Evolutionary conservation across 2,329 filamentous ascomycete genomes (phyloP).

Genomic region (Phialophora verrucosa): DNA sequence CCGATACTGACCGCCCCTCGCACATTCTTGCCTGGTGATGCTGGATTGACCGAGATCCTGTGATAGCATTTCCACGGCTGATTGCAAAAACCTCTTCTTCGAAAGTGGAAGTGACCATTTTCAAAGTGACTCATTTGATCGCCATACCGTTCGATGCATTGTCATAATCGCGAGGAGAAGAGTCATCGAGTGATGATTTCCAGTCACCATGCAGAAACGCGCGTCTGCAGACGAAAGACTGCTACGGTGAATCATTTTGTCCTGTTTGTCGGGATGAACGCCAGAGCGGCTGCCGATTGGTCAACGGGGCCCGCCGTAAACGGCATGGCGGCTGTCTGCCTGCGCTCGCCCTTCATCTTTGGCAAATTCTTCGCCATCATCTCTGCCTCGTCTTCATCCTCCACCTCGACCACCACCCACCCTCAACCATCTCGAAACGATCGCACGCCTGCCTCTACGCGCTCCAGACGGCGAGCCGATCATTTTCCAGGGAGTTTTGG

Average conservation of each 20-base stretch:
- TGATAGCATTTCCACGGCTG: background rate
- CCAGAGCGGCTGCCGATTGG: background rate
- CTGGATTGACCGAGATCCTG: background rate
- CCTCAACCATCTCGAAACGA: conserved; percentile 35
- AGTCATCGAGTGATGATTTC: background rate
- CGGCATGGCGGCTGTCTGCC: conserved; percentile 10
- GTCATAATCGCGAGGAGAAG: background rate
- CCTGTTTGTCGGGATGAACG: background rate
- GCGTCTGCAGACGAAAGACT: background rate
- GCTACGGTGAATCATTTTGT: background rate
- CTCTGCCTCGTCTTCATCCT: conserved; percentile 28
- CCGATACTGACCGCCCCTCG: background rate
- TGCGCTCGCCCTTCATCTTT: conserved; percentile 20
- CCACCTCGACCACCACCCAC: conserved; percentile 28
- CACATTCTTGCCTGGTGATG: background rate
- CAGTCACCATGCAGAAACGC: background rate
- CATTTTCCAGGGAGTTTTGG: conserved; percentile 34
- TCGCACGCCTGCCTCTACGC: conserved; percentile 33
- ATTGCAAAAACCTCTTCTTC: background rate
- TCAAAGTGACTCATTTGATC: background rate
- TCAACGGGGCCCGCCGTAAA: background rate
- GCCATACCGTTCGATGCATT: background rate
- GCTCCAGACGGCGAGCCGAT: conserved; percentile 31
- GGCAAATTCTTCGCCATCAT: conserved; percentile 24
- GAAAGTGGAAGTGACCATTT: background rate